A percentile compares a stretch with the other conserved stretches of the same genome.
Conservation (phyloP, 2,329 filamentous ascomycete genomes). For the Beauveria asiatica region DNA sequence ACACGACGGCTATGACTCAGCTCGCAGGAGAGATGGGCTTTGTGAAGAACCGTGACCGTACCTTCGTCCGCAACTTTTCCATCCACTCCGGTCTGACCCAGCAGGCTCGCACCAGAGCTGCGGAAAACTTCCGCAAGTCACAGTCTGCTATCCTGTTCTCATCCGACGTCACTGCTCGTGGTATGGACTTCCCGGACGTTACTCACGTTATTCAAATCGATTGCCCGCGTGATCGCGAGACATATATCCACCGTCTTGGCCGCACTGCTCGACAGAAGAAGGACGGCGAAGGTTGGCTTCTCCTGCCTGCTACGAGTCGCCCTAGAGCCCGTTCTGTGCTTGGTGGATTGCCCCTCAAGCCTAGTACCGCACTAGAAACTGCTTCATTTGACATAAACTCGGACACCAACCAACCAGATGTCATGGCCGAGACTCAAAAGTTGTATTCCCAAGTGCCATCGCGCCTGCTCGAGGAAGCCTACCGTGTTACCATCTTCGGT, state of each 20-base stretch:
- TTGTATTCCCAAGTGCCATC: constrained; percentile 35
- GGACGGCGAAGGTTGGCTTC: constrained; percentile 61
- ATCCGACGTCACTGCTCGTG: constrained; percentile 71
- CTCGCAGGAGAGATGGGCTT: constrained; percentile 48
- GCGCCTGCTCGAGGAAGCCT: constrained; percentile 32
- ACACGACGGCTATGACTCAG: constrained; percentile 65
- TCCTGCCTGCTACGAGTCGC: constrained; percentile 50
- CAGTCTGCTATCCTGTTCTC: constrained; percentile 60
- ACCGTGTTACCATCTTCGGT: constrained; percentile 47
- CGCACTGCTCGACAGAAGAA: constrained; percentile 70
- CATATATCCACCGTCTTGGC: constrained; percentile 70
- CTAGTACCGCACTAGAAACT: constrained; percentile 41
- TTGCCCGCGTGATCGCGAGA: constrained; percentile 53
- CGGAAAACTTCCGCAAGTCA: constrained; percentile 63
- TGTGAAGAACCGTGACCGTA: constrained; percentile 29
- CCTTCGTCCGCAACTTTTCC: constrained; percentile 32
- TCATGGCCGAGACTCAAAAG: background rate
- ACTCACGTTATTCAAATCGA: constrained; percentile 73
- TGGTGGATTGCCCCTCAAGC: constrained; percentile 50
- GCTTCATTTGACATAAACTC: constrained; percentile 30
- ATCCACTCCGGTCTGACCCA: constrained; percentile 80
- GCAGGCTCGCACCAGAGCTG: constrained; percentile 54
- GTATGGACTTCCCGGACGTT: constrained; percentile 76
- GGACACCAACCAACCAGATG: background rate
- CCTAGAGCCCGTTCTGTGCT: constrained; percentile 41